Base-by-base conservation (phyloP, 148 eudicot genomes). In the Chenopodium quinoa region DNA sequence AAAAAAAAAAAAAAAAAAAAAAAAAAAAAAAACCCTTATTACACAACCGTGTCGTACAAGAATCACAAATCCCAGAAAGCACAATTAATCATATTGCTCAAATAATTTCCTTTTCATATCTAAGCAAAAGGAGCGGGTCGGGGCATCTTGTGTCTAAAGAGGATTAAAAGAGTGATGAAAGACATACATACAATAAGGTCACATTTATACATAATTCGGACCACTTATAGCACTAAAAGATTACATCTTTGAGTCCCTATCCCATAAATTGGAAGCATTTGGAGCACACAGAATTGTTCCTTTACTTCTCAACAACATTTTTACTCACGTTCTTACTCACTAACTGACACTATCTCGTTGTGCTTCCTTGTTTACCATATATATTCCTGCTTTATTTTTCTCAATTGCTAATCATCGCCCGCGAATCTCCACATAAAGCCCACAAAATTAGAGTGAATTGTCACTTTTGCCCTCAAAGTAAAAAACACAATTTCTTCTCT, bases 201-300 rank as follows among this genome's bases (percentile, higher is more conserved):
- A 40, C 44, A 6, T 40, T 40, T 40, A 40, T 27, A 71, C 75
- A 19, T 71, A 71, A 17, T 40, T 44, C 54, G 75, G 52, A 40
- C 54, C 75, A 71, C 75, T 20, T 71, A 47, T 37, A 46, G 31
- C 58, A 71, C 50, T 71, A 71, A 13, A 34, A 37, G 50, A 71
- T 48, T 11, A 73, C 9, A 73, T 73, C 20, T 73, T 73, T n/a
- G 2, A 47, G 76, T 47, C 76, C 23, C 31, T 47, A 11, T 47
- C 37, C 76, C 20, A 46, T 47, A 1, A 47, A 47, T 25, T 20
- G n/a, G 60, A 73, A 48, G 32, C 76, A 12, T 40, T 9, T 32
- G n/a, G 23, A 73, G 12, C 25, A 46, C 56, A 44, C 17, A 20
- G 20, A 72, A 11, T 46, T 73, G 76, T 73, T 48, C 20, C 58